Evolutionary conservation across 768 basidiomycete species (phyloP), one percentile per base, ranked within the genome.

Genomic region (Tulasnella sp.): DNA sequence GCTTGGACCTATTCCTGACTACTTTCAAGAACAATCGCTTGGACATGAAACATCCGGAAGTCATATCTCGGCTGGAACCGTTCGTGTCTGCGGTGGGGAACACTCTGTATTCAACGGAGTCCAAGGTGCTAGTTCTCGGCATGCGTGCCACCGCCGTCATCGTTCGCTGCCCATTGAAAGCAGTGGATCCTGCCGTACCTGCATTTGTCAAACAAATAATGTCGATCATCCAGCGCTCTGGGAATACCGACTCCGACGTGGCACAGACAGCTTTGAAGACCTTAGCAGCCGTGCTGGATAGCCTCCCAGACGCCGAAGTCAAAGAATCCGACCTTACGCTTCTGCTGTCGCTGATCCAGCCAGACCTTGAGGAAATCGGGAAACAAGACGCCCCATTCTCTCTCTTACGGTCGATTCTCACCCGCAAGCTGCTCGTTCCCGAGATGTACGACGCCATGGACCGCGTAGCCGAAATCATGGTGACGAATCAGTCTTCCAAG

Each of bases 401-500:
- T 1, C 86, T 98, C 76, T 86, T 99, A 17, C 90, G 94, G 11
- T 91, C 95, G 32, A 94, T 98, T 75, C 89, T 98, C 17, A 86
- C 90, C 5, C 88, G 95, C 37, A 93, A 92, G 78, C 91, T 98
- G 75, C 89, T 98, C 37, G 92, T 96, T 0, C 93, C 93, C 0
- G 97, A 98, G 80, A 90, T 99, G 67, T 99, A 99, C 81, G 95
- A 98, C 79, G 81, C 95, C 40, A 98, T 99, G 95, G 92, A 93
- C 73, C 88, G 89, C 73, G 89, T 98, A 26, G 89, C 94, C 3
- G 90, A 94, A 75, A 87, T 96, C 76, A 89, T 97, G 84, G 93
- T 99, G 44, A 95, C 94, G 14, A 95, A 87, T 75, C 96, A 98
- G 79, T 94, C 95, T 2, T 80, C 88, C 0, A 89, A 91, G 76